phyloP scores from a whole-genome alignment of 441 rosid genomes.

The Eutrema salsugineum region DNA sequence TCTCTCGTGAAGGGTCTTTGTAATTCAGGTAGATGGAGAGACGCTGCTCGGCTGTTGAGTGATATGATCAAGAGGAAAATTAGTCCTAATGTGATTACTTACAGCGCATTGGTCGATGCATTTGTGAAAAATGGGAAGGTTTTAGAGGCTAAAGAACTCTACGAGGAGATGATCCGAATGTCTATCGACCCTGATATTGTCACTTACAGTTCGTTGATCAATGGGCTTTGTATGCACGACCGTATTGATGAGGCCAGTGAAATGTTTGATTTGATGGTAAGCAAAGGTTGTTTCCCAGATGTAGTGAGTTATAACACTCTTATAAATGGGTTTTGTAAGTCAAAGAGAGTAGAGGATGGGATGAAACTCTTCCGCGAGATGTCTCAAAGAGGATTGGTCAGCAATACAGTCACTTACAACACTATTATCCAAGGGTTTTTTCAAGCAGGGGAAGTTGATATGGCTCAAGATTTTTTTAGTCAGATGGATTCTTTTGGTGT shows the following conservation, averaged over 20 bases:
- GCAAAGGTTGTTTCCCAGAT: background rate
- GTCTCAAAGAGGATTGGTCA: slow-evolving; percentile 13
- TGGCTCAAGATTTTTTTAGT: slow-evolving; percentile 1
- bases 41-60: background rate
- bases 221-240: background rate
- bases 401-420: slow-evolving; percentile 9
- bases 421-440: slow-evolving; percentile 25
- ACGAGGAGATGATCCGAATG: background rate
- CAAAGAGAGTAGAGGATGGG: slow-evolving; percentile 4
- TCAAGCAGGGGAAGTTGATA: background rate
- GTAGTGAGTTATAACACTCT: background rate
- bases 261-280: background rate
- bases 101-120: background rate
- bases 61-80: background rate
- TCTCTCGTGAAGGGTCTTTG: slow-evolving; percentile 3
- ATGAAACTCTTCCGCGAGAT: slow-evolving; percentile 11
- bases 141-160: slow-evolving; percentile 7
- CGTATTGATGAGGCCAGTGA: background rate
- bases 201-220: slow-evolving; percentile 4
- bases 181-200: background rate
- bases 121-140: slow-evolving; percentile 5
- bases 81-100: background rate
- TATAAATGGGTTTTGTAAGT: slow-evolving; percentile 27
- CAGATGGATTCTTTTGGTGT: slow-evolving; percentile 10
- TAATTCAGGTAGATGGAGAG: slow-evolving; percentile 6